Conservation (phyloP, 345 rosid genomes). For the Eucalyptus curtisii region DNA sequence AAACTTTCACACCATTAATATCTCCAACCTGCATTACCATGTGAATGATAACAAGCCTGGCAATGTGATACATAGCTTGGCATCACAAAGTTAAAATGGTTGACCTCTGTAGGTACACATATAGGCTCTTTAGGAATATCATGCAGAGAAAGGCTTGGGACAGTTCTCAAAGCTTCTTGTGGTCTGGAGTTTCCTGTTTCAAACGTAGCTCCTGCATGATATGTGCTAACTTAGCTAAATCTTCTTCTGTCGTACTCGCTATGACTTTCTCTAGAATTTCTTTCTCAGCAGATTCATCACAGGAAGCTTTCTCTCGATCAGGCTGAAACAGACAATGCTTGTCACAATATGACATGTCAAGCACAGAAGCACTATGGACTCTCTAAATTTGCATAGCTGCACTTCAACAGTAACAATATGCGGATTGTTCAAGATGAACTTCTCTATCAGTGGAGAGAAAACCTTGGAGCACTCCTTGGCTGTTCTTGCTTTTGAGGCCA, state of each 20-base stretch:
- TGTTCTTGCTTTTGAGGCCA: slow-evolving; percentile 61
- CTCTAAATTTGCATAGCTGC: slow-evolving; percentile 41
- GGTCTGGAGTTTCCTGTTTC: slow-evolving; percentile 97
- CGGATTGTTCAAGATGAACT: slow-evolving; percentile 64
- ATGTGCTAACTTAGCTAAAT: slow-evolving; percentile 80
- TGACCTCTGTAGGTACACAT: slow-evolving; percentile 67
- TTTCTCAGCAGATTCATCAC: slow-evolving; percentile 75
- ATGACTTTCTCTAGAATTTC: slow-evolving; percentile 55
- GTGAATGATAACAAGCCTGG: neutral
- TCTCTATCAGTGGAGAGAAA: slow-evolving; percentile 83
- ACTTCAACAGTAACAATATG: slow-evolving; percentile 84
- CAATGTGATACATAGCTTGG: neutral
- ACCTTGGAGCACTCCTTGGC: slow-evolving; percentile 76
- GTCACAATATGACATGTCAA: neutral
- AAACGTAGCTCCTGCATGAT: slow-evolving; percentile 70
- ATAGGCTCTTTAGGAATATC: slow-evolving; percentile 88
- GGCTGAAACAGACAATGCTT: slow-evolving; percentile 19
- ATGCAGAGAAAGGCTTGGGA: slow-evolving; percentile 58
- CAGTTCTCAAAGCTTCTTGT: slow-evolving; percentile 70
- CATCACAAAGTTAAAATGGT: neutral
- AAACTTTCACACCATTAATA: slow-evolving; percentile 74
- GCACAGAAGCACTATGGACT: neutral
- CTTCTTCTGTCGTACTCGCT: slow-evolving; percentile 74
- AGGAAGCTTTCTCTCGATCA: slow-evolving; percentile 81
- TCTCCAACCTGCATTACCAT: slow-evolving; percentile 48